Evolutionary conservation across 2,329 filamentous ascomycete species (phyloP).

Genomic region (Cladosporium sp.): DNA sequence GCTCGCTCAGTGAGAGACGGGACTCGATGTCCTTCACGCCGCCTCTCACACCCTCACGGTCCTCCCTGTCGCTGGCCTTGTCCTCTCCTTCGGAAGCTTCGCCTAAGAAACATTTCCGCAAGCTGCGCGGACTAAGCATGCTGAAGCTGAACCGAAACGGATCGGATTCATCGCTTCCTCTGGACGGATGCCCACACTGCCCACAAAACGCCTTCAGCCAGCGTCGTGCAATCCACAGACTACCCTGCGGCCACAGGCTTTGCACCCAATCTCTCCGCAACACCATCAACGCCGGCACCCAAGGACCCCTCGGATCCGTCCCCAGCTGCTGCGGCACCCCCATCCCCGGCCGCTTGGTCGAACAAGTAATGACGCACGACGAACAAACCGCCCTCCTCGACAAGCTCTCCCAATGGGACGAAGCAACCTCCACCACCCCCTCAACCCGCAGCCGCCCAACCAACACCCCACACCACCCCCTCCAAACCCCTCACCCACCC

Average conservation of each 20-base stretch:
- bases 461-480: neutral
- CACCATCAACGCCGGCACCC: slow-evolving; percentile 28
- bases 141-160: slow-evolving; percentile 22
- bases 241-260: slow-evolving; percentile 31
- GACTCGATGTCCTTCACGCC: slow-evolving; percentile 27
- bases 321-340: slow-evolving; percentile 38
- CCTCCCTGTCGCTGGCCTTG: slow-evolving; percentile 26
- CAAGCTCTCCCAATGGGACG: slow-evolving; percentile 28
- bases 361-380: slow-evolving; percentile 33
- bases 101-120: slow-evolving; percentile 28
- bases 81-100: slow-evolving; percentile 24
- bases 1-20: slow-evolving; percentile 18
- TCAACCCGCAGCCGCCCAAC: neutral
- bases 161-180: slow-evolving; percentile 22
- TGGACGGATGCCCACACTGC: slow-evolving; percentile 28
- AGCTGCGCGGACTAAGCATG: slow-evolving; percentile 28
- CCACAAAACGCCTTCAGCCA: slow-evolving; percentile 21
- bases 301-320: slow-evolving; percentile 25
- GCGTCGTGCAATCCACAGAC: slow-evolving; percentile 24
- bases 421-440: slow-evolving; percentile 16
- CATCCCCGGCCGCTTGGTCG: slow-evolving; percentile 35
- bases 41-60: slow-evolving; percentile 24
- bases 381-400: slow-evolving; percentile 32
- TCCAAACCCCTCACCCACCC: slow-evolving; percentile 12
- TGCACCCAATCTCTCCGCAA: slow-evolving; percentile 29